Evolutionary conservation across 441 rosid species (phyloP).

Genomic region (Adansonia grandidieri): DNA sequence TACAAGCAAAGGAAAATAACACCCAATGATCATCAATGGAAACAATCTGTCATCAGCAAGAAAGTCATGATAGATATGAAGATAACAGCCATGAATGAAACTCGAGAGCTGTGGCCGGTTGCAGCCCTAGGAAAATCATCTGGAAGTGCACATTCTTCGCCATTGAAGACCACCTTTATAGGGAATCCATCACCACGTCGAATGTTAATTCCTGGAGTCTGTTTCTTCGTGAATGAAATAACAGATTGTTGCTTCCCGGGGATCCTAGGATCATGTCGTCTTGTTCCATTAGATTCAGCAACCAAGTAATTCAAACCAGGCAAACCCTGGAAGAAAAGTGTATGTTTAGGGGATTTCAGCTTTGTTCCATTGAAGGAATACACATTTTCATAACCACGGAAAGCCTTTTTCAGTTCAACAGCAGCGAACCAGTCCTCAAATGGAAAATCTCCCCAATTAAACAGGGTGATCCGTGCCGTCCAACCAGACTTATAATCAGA

Average conservation of each 20-base stretch:
- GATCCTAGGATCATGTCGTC: slow-evolving; percentile 49
- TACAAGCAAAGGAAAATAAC: background rate
- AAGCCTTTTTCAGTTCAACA: slow-evolving; percentile 58
- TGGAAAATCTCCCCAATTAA: slow-evolving; percentile 32
- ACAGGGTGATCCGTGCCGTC: slow-evolving; percentile 71
- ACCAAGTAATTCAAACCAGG: slow-evolving; percentile 66
- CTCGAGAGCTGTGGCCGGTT: slow-evolving; percentile 35
- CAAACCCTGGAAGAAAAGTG: slow-evolving; percentile 70
- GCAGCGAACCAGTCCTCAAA: slow-evolving; percentile 40
- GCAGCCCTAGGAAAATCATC: slow-evolving; percentile 47
- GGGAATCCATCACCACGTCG: slow-evolving; percentile 76
- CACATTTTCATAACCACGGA: slow-evolving; percentile 54
- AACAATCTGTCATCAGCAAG: slow-evolving; percentile 34
- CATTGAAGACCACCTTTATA: slow-evolving; percentile 68
- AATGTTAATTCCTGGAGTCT: slow-evolving; percentile 47
- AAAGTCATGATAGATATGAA: slow-evolving; percentile 36
- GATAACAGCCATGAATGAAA: slow-evolving; percentile 29
- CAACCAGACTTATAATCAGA: slow-evolving; percentile 68
- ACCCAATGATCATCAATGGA: slow-evolving; percentile 19
- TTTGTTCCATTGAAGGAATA: slow-evolving; percentile 82
- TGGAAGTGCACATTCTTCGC: slow-evolving; percentile 91
- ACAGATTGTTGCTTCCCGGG: slow-evolving; percentile 93
- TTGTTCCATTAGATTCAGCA: slow-evolving; percentile 56
- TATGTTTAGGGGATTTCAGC: slow-evolving; percentile 46
- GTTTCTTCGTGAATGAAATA: slow-evolving; percentile 70